A percentile compares a stretch with the other conserved stretches of the same genome.
Conservation (phyloP, 179 eudicot species). For the Dionaea muscipula region DNA sequence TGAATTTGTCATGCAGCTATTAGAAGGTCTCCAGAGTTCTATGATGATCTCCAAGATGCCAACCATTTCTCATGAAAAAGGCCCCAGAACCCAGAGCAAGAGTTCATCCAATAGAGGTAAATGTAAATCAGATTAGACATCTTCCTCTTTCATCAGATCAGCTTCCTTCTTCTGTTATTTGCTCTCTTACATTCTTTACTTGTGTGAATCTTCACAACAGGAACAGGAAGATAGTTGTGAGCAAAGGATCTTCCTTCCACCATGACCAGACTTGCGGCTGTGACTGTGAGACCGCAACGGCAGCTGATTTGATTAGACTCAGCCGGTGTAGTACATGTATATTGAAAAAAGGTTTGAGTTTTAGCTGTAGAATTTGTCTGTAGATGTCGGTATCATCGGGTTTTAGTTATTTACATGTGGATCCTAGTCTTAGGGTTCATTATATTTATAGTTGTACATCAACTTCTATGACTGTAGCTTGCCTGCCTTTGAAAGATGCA, state of each 20-base stretch:
- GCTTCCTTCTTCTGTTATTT: background rate
- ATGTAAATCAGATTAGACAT: background rate
- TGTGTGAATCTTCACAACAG: background rate
- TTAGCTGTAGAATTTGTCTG: constrained; percentile 27
- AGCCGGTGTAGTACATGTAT: constrained; percentile 28
- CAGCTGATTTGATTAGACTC: constrained; percentile 18
- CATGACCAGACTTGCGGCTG: background rate
- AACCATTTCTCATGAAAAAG: constrained; percentile 55
- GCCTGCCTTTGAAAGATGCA: background rate
- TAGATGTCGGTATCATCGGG: constrained; percentile 17
- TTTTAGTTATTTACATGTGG: constrained; percentile 9
- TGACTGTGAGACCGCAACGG: too few species aligned
- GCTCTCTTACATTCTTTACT: background rate
- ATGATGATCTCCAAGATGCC: constrained; percentile 63
- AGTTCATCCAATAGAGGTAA: constrained; percentile 38
- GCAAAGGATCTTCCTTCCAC: too few species aligned
- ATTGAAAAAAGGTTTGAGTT: background rate
- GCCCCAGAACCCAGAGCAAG: constrained; percentile 36
- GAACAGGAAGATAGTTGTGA: background rate
- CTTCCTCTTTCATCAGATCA: background rate
- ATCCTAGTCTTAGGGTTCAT: constrained; percentile 11
- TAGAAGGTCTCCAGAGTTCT: constrained; percentile 94
- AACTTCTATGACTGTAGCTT: too few species aligned
- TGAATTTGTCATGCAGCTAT: constrained; percentile 31
- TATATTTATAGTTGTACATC: constrained; percentile 16